Evolutionary conservation across 179 eudicot genomes (phyloP).

Genomic region (Drosera spatulata): DNA sequence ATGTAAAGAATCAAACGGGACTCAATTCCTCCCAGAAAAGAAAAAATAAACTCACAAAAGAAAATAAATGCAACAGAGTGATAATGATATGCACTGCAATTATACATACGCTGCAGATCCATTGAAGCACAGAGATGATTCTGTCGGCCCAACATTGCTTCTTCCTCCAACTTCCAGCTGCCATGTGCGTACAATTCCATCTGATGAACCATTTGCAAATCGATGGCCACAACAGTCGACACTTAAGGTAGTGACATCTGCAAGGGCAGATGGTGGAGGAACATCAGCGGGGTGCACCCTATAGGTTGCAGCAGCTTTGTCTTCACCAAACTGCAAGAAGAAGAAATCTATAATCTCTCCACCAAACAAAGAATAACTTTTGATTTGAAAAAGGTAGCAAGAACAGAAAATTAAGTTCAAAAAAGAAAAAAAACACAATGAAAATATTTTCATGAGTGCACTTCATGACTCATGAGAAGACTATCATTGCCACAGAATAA

Average conservation of each 20-base stretch:
- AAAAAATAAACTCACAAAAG: no score
- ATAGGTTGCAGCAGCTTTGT: constrained; percentile 83
- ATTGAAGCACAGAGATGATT: constrained; percentile 82
- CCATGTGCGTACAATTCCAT: constrained; percentile 97
- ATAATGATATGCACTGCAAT: no score
- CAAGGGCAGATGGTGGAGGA: constrained; percentile 96
- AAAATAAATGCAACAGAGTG: no score
- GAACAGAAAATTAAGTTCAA: no score
- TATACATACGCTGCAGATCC: constrained; percentile 47
- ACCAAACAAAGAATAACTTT: no score
- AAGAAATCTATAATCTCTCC: background rate
- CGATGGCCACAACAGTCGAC: constrained; percentile 87
- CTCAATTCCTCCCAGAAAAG: no score
- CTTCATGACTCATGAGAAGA: no score
- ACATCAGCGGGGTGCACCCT: constrained; percentile 94
- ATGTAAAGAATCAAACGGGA: background rate
- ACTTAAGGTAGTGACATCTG: constrained; percentile 67
- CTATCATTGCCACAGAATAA: no score
- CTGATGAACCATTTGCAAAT: constrained; percentile 86
- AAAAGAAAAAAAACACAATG: no score
- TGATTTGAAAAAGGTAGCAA: no score
- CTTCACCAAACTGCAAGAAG: constrained; percentile 67
- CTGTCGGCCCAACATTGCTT: constrained; percentile 82
- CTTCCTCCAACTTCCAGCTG: constrained; percentile 98
- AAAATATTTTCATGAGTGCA: no score